Base-by-base conservation (phyloP, 768 basidiomycete species). In the Arthromyces matolae region DNA sequence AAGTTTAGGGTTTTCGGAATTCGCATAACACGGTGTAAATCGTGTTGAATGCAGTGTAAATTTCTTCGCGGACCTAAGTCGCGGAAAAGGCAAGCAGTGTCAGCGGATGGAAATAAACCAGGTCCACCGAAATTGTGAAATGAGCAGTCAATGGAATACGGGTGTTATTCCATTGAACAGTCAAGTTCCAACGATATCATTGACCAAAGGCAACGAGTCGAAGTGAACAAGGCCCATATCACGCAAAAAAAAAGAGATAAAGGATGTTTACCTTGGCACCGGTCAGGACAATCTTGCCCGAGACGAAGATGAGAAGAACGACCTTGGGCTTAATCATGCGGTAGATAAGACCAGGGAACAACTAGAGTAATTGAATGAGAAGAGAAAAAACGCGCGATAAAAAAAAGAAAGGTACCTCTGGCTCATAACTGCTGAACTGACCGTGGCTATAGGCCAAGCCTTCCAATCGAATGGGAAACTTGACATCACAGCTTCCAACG, bases 261-360 rank as follows among this genome's bases (percentile, higher is more conserved):
- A 56, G 41, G 59, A n/a, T 52, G 59, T 67, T 78, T 71, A 94
- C 96, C 86, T 99, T 99, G 25, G 96, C 96, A 65, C 96, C 96
- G 22, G 96, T 98, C 64, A 99, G 72, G 48, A 99, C 96, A 59
- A 98, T 98, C 77, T 98, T 99, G 25, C 96, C 96, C 20, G 94
- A 97, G 10, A 98, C 96, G 71, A 99, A 99, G 61, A 99, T 98
- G 42, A 99, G 78, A 33, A 99, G 73, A 32, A 99, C 96, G 54
- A 99, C 96, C 72, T 99, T 99, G 6, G 96, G 96, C 69, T 97
- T 96, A 71, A 97, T 89, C 96, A 98, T 98, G 58, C 95, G 89
- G 63, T 99, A 98, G 65, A 99, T 98, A 36, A 99, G 79, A 61
- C 96, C 95, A 45, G 96, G 95, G 85, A 99, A 98, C 47, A 98